Conservation (phyloP, 2,329 filamentous ascomycete species). For the Metarhizium guizhouense region DNA sequence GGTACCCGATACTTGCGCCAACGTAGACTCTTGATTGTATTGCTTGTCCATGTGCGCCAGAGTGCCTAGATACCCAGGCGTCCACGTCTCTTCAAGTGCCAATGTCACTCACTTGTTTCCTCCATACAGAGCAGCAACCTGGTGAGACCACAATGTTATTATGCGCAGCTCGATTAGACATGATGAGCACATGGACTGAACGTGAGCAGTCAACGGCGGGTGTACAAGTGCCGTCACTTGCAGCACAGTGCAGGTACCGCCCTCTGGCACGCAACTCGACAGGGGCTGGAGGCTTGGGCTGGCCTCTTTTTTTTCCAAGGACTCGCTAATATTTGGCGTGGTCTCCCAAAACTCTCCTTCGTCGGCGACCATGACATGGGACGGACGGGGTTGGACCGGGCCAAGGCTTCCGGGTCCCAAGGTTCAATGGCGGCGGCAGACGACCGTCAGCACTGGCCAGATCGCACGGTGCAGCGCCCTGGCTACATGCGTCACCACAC, state of each 20-base stretch:
- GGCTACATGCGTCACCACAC: neutral
- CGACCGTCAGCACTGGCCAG: neutral
- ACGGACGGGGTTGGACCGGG: neutral
- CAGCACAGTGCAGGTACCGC: conserved; percentile 1
- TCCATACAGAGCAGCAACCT: no score
- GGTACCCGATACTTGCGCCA: no score
- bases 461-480: neutral
- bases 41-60: no score
- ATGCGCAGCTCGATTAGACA: no score
- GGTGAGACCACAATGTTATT: no score
- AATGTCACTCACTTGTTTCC: no score
- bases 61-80: no score
- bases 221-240: no score
- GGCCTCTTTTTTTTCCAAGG: neutral
- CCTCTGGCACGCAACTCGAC: neutral
- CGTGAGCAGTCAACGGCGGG: neutral
- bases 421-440: neutral
- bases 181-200: neutral
- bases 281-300: neutral
- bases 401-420: neutral
- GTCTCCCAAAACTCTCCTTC: neutral
- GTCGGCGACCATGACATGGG: neutral
- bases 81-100: no score
- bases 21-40: no score
- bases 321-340: neutral